Evolutionary conservation across 768 basidiomycete genomes (phyloP).

Genomic region (Amanita jacksonii): DNA sequence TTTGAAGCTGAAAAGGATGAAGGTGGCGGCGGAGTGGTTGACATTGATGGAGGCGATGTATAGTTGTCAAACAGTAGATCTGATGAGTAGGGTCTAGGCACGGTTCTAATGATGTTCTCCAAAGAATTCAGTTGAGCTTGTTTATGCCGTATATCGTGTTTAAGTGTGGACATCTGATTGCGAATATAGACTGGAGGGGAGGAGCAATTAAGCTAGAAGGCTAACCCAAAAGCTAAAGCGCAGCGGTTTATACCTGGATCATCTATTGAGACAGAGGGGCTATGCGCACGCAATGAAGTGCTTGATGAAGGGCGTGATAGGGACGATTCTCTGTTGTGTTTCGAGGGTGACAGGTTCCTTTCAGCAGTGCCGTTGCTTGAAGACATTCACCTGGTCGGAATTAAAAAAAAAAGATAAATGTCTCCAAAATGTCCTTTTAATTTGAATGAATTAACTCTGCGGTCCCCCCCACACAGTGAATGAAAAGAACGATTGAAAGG

Average conservation of each 20-base stretch:
- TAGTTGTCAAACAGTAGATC: constrained; percentile 18
- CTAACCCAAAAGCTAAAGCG: not conserved
- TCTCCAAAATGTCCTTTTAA: not conserved
- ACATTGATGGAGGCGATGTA: constrained; percentile 13
- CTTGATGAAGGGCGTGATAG: constrained; percentile 36
- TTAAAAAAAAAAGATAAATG: constrained; percentile 3
- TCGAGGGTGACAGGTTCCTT: constrained; percentile 21
- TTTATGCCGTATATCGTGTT: constrained; percentile 76
- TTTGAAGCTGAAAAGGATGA: constrained; percentile 22
- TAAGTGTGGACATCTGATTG: constrained; percentile 72
- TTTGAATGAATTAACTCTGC: no score
- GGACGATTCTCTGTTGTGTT: constrained; percentile 25
- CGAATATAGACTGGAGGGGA: constrained; percentile 52
- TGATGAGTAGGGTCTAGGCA: constrained; percentile 51
- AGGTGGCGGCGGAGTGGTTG: constrained; percentile 25
- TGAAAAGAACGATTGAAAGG: no score
- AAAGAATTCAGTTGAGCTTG: constrained; percentile 68
- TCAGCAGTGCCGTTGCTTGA: constrained; percentile 16
- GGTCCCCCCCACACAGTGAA: no score
- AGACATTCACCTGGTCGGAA: constrained; percentile 23
- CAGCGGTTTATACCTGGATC: constrained; percentile 49
- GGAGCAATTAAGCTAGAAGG: constrained; percentile 14
- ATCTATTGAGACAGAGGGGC: constrained; percentile 48
- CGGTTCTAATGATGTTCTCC: constrained; percentile 58
- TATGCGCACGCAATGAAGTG: constrained; percentile 37